Evolutionary conservation across 2,329 filamentous ascomycete genomes (phyloP).

Genomic region (Erysiphe pulchra): DNA sequence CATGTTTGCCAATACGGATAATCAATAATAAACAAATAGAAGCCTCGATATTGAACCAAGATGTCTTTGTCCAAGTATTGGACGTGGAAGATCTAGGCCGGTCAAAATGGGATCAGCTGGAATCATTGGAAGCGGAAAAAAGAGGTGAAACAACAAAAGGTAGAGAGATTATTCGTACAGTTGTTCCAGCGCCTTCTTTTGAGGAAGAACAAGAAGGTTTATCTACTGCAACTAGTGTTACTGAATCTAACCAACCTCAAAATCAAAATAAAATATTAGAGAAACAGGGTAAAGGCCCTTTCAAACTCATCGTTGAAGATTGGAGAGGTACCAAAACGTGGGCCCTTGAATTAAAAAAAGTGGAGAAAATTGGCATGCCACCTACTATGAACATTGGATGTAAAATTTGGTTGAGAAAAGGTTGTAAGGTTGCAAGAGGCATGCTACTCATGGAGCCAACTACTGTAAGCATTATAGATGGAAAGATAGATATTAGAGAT

Average conservation of each 20-base stretch:
- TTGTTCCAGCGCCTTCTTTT: slow-evolving; percentile 22
- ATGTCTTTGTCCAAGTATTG: slow-evolving; percentile 56
- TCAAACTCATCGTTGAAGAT: slow-evolving; percentile 68
- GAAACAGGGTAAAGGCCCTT: slow-evolving; percentile 22
- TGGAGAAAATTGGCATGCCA: slow-evolving; percentile 31
- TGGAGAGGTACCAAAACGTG: slow-evolving; percentile 40
- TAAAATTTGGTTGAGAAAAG: slow-evolving; percentile 51
- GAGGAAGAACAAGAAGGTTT: slow-evolving; percentile 3
- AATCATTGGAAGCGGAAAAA: slow-evolving; percentile 49
- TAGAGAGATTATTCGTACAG: slow-evolving; percentile 47
- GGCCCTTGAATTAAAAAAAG: slow-evolving; percentile 42
- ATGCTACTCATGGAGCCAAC: slow-evolving; percentile 51
- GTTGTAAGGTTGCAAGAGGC: slow-evolving; percentile 44
- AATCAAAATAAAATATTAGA: neutral
- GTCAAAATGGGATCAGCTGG: slow-evolving; percentile 68
- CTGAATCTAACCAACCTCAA: neutral
- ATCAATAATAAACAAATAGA: slow-evolving; percentile 26
- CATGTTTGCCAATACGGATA: slow-evolving; percentile 27
- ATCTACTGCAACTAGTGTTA: slow-evolving; percentile 1
- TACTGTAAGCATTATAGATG: slow-evolving; percentile 50
- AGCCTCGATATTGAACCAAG: slow-evolving; percentile 28
- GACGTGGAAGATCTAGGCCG: slow-evolving; percentile 63
- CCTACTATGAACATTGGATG: slow-evolving; percentile 49
- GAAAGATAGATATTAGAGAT: slow-evolving; percentile 63
- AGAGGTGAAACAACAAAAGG: slow-evolving; percentile 52